Evolutionary conservation across 2,329 filamentous ascomycete genomes (phyloP).

Genomic region (Aureobasidium sp.): DNA sequence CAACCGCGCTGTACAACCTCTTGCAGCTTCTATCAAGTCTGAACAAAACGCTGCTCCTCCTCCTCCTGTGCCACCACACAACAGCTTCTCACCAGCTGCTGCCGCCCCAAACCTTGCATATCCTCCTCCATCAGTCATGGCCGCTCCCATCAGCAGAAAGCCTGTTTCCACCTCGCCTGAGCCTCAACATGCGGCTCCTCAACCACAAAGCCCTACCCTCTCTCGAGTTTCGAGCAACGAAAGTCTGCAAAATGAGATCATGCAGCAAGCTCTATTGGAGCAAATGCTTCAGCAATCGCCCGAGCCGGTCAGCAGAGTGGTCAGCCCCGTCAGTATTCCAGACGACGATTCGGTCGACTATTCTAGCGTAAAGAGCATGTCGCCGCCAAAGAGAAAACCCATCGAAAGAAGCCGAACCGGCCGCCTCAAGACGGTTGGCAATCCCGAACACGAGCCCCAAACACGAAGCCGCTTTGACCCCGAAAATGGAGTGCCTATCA

Average conservation of each 20-base stretch:
- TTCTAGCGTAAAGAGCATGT: conserved; percentile 54
- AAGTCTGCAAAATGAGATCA: conserved; percentile 37
- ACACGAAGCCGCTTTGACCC: conserved; percentile 33
- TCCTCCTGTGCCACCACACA: conserved; percentile 22
- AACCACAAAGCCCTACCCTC: conserved; percentile 18
- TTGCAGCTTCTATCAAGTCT: not conserved
- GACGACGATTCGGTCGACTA: conserved; percentile 64
- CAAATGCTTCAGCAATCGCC: conserved; percentile 27
- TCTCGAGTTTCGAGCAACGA: conserved; percentile 29
- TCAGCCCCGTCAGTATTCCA: conserved; percentile 46
- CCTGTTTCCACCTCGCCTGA: not conserved
- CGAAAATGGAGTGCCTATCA: conserved; percentile 55
- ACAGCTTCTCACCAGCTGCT: conserved; percentile 19
- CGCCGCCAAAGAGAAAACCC: conserved; percentile 39
- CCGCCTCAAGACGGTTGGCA: conserved; percentile 70
- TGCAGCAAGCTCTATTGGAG: conserved; percentile 41
- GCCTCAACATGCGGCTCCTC: not conserved
- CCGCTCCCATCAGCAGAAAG: conserved; percentile 1
- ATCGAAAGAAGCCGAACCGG: conserved; percentile 68
- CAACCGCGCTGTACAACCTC: conserved; percentile 27
- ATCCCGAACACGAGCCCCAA: conserved; percentile 39
- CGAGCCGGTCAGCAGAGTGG: conserved; percentile 21
- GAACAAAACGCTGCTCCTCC: conserved; percentile 22
- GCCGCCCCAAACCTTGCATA: not conserved
- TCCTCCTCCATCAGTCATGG: not conserved